These are phyloP conservation scores for Yamadazyma triangularis DNA, from an alignment of 1,139 yeast species.

Conservation along the genomic window DNA sequence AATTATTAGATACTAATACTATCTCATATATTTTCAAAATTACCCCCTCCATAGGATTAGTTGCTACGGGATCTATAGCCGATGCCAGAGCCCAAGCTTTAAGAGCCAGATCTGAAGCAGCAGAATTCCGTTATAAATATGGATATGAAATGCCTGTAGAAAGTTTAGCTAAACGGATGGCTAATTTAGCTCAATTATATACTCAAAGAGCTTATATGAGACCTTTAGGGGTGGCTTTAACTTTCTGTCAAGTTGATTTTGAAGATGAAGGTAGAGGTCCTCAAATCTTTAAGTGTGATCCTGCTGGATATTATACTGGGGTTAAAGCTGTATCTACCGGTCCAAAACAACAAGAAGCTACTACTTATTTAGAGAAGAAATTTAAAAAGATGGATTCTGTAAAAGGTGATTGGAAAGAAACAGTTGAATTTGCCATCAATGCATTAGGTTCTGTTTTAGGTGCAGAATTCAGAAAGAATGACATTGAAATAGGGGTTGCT, in stretches of 20 bases:
- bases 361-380: constrained; percentile 86
- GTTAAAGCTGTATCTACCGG: constrained; percentile 94
- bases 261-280: constrained; percentile 88
- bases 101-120: constrained; percentile 90
- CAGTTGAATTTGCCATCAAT: constrained; percentile 85
- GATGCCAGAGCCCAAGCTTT: constrained; percentile 90
- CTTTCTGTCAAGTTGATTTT: constrained; percentile 67
- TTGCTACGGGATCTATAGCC: constrained; percentile 94
- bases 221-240: constrained; percentile 90
- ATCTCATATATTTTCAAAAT: constrained; percentile 83
- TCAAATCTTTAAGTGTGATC: constrained; percentile 88
- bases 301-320: constrained; percentile 93
- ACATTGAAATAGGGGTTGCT: constrained; percentile 90
- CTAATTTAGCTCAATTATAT: constrained; percentile 88
- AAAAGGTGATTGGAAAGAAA: constrained; percentile 83
- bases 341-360: constrained; percentile 95
- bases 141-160: constrained; percentile 98
- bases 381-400: constrained; percentile 71
- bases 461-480: constrained; percentile 90
- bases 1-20: constrained; percentile 78
- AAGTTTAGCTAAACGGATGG: constrained; percentile 90
- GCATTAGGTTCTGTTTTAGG: constrained; percentile 83
- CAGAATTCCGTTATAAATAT: constrained; percentile 88
- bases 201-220: constrained; percentile 99
- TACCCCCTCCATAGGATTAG: constrained; percentile 80